Evolutionary conservation across 768 basidiomycete species (phyloP).

Genomic region (Suillus plorans): DNA sequence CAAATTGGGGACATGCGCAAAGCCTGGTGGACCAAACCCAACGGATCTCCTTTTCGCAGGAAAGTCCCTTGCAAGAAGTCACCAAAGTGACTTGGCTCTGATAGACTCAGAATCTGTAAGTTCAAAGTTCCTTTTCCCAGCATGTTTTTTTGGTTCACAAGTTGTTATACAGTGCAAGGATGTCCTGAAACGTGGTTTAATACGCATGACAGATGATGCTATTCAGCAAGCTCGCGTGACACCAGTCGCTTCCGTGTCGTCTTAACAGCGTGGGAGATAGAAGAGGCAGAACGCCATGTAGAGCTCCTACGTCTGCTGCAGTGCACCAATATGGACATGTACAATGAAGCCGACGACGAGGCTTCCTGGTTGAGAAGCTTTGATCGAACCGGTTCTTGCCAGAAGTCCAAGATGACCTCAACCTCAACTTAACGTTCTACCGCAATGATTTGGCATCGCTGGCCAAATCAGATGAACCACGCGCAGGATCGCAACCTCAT

Average conservation of each 20-base stretch:
- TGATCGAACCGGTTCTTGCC: neutral
- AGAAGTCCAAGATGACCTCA: neutral
- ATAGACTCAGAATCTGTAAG: no score
- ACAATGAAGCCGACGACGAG: neutral
- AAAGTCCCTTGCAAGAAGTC: no score
- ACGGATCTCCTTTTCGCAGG: no score
- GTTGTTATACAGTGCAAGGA: neutral
- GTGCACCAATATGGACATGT: neutral
- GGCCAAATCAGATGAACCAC: neutral
- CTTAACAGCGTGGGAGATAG: constrained; percentile 10
- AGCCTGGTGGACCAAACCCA: no score
- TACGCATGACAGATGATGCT: neutral
- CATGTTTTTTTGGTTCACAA: no score
- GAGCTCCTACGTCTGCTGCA: neutral
- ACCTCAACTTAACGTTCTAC: neutral
- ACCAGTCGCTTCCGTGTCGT: neutral
- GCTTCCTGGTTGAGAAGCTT: neutral
- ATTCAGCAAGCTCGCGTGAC: constrained; percentile 1
- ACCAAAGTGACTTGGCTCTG: no score
- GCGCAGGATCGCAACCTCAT: neutral
- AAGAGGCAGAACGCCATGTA: constrained; percentile 2
- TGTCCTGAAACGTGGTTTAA: neutral
- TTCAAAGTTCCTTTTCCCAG: no score
- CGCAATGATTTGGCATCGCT: neutral
- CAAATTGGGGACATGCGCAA: no score